These are phyloP conservation scores for Spergularia azorica DNA, from an alignment of 179 eudicot genomes.

Conservation along the genomic window DNA sequence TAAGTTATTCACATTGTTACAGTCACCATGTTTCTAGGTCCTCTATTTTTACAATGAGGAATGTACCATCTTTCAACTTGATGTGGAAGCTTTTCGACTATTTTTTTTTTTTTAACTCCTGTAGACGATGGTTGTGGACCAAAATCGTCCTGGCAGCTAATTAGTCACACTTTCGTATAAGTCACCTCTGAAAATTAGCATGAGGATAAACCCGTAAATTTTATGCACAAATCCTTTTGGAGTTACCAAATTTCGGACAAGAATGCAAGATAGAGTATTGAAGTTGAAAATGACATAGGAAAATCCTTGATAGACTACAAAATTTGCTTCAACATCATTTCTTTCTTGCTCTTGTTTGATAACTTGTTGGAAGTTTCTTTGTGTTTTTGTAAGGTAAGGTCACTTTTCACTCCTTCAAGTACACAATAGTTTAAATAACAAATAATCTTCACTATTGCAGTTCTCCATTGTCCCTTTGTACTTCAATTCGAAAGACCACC, in stretches of 20 bases:
- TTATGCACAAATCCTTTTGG: too few relatives aligned
- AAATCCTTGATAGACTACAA: conserved; percentile 14
- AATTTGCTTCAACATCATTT: not conserved
- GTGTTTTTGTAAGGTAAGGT: conserved; percentile 1
- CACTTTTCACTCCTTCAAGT: conserved; percentile 17
- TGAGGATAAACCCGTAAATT: too few relatives aligned
- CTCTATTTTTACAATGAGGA: not conserved
- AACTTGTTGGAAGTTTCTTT: conserved; percentile 11
- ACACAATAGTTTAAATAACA: not conserved
- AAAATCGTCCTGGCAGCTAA: too few relatives aligned
- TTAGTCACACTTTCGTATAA: too few relatives aligned
- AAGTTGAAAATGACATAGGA: not conserved
- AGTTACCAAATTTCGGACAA: too few relatives aligned
- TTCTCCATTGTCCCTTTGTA: conserved; percentile 2
- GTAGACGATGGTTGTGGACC: too few relatives aligned
- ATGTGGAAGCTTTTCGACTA: too few relatives aligned
- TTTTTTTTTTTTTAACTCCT: too few relatives aligned
- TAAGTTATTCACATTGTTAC: conserved; percentile 21
- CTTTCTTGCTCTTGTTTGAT: conserved; percentile 8
- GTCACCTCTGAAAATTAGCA: too few relatives aligned
- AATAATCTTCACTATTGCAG: not conserved
- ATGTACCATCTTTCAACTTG: too few relatives aligned
- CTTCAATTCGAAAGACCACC: not conserved
- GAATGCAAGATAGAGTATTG: too few relatives aligned
- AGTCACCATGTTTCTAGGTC: not conserved